Base-by-base conservation (phyloP, 108 stramenopile genomes). In the Nitzschia palea region DNA sequence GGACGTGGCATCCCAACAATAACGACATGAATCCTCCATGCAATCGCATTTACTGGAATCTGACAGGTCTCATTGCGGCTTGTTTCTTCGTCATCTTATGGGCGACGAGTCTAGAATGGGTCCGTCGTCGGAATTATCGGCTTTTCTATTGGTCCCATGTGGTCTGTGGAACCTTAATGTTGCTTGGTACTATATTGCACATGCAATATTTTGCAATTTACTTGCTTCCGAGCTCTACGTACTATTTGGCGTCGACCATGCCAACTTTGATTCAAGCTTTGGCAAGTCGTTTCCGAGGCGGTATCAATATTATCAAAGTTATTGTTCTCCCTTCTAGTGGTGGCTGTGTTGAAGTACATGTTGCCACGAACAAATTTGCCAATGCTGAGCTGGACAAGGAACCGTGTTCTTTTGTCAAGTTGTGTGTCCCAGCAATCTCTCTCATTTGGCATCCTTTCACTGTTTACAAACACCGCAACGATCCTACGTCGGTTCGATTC, bases 201-300 rank as follows among this genome's bases (percentile, higher is more conserved):
- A 26, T 22, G 37, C 15, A 23, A 4, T 27, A 8, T 15, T 18
- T 58, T 12, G 43, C 31, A 3, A 6, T 30, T 27, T 56, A 43
- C 56, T 12, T 68, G 5, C 44, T 60, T 17, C 82, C 82, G 28
- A 76, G 78, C 28, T 15, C 77, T 3, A 29, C 70, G 18, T 75
- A 76, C 62, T 83, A 83, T 33, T 15, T 77, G n/a, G 82, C 71
- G 8, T 55, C 63, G 4, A 80, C 75, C 27, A 40, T 68, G 28
- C 82, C 78, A 15, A 45, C 65, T 4, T 40, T 62, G 31, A 28
- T 71, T 20, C 52, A 71, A 35, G 48, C 71, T 34, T 1, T 71
- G 27, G 52, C 62, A 23, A 63, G 52, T 18, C 35, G 71, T 18
- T 53, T 43, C 30, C 43, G 61, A 28, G 77, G 69, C 1, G 71